A percentile compares a stretch with the other conserved stretches of the same genome.
phyloP scores from a whole-genome alignment of 2,329 filamentous ascomycete genomes.

The Dothideomycetes sp. region DNA sequence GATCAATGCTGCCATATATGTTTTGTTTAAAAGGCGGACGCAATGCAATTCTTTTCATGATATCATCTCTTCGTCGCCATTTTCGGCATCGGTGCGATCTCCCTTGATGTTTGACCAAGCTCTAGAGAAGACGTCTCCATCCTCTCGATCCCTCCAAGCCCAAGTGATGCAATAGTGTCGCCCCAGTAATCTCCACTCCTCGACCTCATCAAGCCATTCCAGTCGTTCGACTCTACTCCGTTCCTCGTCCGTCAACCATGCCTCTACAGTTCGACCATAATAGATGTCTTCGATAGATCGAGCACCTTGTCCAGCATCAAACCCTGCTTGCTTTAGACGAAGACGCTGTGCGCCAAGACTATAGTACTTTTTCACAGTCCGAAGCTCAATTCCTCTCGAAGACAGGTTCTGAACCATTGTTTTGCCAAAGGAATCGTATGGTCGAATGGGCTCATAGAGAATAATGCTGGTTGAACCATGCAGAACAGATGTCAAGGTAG shows the following conservation, averaged over 20 bases:
- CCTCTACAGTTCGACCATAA: conserved; percentile 35
- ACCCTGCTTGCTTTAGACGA: conserved; percentile 56
- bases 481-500: conserved; percentile 25
- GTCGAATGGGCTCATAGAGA: conserved; percentile 81
- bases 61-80: no score
- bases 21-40: no score
- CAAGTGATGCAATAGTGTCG: conserved; percentile 84
- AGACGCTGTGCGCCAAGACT: conserved; percentile 56
- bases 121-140: conserved; percentile 4
- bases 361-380: conserved; percentile 65
- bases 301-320: conserved; percentile 45
- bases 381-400: conserved; percentile 69
- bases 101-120: conserved; percentile 9
- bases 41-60: no score
- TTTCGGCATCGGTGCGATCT: conserved; percentile 8
- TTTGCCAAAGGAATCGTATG: conserved; percentile 74
- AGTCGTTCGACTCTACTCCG: conserved; percentile 67
- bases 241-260: conserved; percentile 60
- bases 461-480: conserved; percentile 48
- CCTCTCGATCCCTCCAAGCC: conserved; percentile 57
- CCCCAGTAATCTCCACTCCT: conserved; percentile 83
- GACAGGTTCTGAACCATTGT: conserved; percentile 90
- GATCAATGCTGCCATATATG: no score
- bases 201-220: conserved; percentile 87
- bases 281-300: conserved; percentile 58